phyloP scores from a whole-genome alignment of 169 alveolate species.

The Plasmodium ovale region DNA sequence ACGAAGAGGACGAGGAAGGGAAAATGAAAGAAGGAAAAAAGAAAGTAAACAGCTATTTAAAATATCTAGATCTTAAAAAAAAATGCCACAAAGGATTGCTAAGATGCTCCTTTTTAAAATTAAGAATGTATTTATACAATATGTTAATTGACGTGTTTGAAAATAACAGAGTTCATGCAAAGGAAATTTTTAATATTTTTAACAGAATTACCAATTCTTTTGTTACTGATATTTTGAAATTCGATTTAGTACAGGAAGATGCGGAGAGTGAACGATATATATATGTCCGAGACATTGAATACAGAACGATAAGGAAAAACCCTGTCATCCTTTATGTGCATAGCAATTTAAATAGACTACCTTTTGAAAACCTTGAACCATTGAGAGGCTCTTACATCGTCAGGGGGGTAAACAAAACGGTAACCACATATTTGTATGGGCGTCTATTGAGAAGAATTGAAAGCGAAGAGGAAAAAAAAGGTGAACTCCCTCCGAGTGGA shows the following conservation, averaged over 20 bases:
- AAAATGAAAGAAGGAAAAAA: background rate
- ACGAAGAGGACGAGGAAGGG: background rate
- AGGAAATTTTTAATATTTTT: constrained; percentile 50
- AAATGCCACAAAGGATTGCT: constrained; percentile 58
- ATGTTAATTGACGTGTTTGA: constrained; percentile 68
- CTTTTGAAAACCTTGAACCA: constrained; percentile 71
- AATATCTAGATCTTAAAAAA: constrained; percentile 69
- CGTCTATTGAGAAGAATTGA: constrained; percentile 33
- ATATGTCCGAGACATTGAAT: constrained; percentile 45
- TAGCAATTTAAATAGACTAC: constrained; percentile 60
- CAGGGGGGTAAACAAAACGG: constrained; percentile 53
- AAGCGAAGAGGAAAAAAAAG: constrained; percentile 2
- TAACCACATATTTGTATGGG: constrained; percentile 57
- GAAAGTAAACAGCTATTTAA: constrained; percentile 40
- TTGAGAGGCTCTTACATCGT: constrained; percentile 68
- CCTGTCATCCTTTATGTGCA: constrained; percentile 63
- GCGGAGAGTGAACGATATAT: constrained; percentile 35
- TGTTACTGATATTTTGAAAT: constrained; percentile 40
- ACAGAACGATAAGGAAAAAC: constrained; percentile 37
- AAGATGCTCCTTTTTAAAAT: constrained; percentile 55
- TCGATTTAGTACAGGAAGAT: constrained; percentile 19
- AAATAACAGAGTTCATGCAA: constrained; percentile 3
- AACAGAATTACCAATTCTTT: constrained; percentile 66
- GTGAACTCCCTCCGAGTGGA: too few relatives aligned
- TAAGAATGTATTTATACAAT: constrained; percentile 73